Evolutionary conservation across 2,329 filamentous ascomycete genomes (phyloP).

Genomic region (Ophiocordyceps australis): DNA sequence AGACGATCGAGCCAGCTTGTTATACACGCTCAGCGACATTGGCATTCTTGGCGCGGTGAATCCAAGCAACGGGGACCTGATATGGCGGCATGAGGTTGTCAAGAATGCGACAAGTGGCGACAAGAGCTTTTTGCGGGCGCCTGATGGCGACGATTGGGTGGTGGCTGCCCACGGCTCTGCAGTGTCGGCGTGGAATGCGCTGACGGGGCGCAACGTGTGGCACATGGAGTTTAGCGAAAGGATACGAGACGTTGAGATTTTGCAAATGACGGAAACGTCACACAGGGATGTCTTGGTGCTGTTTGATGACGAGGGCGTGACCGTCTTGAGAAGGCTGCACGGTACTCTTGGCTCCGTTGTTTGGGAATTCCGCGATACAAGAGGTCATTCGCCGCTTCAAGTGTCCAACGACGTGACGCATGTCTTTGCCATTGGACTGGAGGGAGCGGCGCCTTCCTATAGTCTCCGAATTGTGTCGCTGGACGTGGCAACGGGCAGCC

Average conservation of each 20-base stretch:
- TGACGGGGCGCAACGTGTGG: conserved; percentile 68
- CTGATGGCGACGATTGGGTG: conserved; percentile 62
- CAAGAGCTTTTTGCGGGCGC: conserved; percentile 44
- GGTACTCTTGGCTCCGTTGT: conserved; percentile 53
- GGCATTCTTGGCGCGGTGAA: conserved; percentile 76
- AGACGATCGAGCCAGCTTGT: conserved; percentile 67
- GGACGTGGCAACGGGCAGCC: conserved; percentile 55
- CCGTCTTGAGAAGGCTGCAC: conserved; percentile 51
- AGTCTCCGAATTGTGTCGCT: conserved; percentile 60
- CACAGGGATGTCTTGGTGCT: conserved; percentile 58
- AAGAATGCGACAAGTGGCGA: conserved; percentile 24
- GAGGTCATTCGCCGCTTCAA: conserved; percentile 56
- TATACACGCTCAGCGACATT: conserved; percentile 81
- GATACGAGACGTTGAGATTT: conserved; percentile 56
- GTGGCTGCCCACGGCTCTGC: conserved; percentile 52
- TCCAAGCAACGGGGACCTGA: conserved; percentile 62
- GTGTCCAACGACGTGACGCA: conserved; percentile 49
- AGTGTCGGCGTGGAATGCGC: conserved; percentile 68
- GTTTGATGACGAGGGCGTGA: conserved; percentile 36
- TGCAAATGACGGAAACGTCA: conserved; percentile 47
- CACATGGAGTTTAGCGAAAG: conserved; percentile 38
- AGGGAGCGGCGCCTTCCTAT: conserved; percentile 49
- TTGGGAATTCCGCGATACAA: conserved; percentile 61
- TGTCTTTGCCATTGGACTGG: conserved; percentile 63
- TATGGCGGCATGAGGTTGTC: conserved; percentile 71